A percentile compares a stretch with the other conserved stretches of the same genome.
phyloP scores from a whole-genome alignment of 2,329 filamentous ascomycete species.

The Emergomyces orientalis region DNA sequence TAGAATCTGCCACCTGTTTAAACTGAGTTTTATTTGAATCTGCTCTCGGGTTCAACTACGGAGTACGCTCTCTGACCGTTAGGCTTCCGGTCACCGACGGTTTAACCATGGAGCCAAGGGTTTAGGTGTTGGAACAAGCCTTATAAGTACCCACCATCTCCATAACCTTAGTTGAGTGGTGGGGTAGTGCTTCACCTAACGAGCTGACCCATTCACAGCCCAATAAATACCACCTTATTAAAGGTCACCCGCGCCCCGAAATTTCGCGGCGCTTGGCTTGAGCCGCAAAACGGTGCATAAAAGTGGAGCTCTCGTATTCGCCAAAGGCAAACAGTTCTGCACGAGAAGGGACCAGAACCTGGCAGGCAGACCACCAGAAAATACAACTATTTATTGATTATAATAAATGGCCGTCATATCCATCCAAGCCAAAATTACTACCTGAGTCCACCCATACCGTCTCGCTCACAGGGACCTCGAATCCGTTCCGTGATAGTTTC shows the following conservation, averaged over 20 bases:
- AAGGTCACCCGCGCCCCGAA: neutral
- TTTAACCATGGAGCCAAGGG: neutral
- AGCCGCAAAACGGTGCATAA: neutral
- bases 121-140: constrained; percentile 1
- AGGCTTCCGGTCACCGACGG: neutral
- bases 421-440: neutral
- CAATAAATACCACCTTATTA: too few relatives aligned
- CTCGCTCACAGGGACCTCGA: neutral
- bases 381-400: neutral
- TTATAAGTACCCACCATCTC: neutral
- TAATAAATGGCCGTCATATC: neutral
- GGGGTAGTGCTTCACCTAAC: neutral
- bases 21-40: neutral
- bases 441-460: neutral
- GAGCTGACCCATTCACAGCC: neutral
- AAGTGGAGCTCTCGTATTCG: constrained; percentile 2
- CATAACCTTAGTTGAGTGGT: neutral
- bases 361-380: neutral
- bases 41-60: too few relatives aligned
- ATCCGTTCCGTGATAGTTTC: neutral
- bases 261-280: neutral
- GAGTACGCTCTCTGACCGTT: neutral
- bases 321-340: neutral
- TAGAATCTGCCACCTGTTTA: neutral
- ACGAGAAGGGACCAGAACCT: neutral